These are phyloP conservation scores for Blastobotrys terrestris DNA, from an alignment of 805 yeast species.

Conservation along the genomic window DNA sequence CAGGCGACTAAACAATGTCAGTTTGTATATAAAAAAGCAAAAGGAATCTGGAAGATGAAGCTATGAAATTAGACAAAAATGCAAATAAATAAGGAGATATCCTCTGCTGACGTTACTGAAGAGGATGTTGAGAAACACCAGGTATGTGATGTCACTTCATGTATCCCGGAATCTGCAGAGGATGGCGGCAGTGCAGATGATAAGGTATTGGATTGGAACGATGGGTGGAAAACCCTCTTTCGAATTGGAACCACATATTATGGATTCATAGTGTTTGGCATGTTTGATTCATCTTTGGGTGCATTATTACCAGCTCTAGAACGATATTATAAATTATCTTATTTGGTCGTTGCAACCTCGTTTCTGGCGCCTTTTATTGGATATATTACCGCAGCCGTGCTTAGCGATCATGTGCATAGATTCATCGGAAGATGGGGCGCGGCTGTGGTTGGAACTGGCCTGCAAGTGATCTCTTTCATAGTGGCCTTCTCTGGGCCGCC, in stretches of 20 bases:
- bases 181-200: neutral
- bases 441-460: constrained; percentile 31
- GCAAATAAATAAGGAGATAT: too few species aligned
- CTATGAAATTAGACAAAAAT: too few species aligned
- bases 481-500: constrained; percentile 34
- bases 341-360: constrained; percentile 42
- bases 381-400: constrained; percentile 47
- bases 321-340: constrained; percentile 41
- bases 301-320: constrained; percentile 50
- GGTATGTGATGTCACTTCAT: too few species aligned
- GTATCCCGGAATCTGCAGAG: neutral
- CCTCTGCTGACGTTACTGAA: too few species aligned
- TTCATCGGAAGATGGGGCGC: constrained; percentile 47
- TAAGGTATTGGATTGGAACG: neutral
- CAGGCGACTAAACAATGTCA: too few species aligned
- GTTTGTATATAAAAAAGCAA: too few species aligned
- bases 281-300: constrained; percentile 57
- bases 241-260: constrained; percentile 6
- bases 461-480: constrained; percentile 36
- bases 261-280: constrained; percentile 43
- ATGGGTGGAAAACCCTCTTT: neutral
- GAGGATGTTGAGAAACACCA: too few species aligned
- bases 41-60: too few species aligned
- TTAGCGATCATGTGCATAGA: constrained; percentile 39
- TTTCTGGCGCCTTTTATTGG: constrained; percentile 51